These are phyloP conservation scores for Mimosa bimucronata DNA, from an alignment of 306 rosid genomes.

Conservation along the genomic window DNA sequence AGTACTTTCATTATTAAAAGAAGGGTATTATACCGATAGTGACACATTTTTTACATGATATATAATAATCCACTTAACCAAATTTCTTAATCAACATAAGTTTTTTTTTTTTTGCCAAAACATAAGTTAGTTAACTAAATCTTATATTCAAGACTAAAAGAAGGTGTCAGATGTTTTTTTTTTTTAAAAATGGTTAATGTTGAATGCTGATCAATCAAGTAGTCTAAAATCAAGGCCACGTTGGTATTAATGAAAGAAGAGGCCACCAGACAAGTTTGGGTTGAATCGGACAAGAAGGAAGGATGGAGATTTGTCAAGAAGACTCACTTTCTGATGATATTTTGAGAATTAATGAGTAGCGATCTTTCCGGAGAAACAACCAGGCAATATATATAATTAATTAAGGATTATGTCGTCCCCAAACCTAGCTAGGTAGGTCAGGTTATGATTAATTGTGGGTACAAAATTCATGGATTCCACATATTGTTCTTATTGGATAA, in stretches of 20 bases:
- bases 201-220: neutral
- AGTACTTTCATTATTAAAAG: no score
- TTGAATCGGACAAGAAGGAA: slow-evolving; percentile 13
- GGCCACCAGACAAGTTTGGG: neutral
- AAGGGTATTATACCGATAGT: neutral
- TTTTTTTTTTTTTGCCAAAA: no score
- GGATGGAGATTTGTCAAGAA: neutral
- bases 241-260: neutral
- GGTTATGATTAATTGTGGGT: neutral
- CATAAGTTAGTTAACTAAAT: neutral
- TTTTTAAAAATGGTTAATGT: neutral
- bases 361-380: neutral
- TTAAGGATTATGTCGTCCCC: slow-evolving; percentile 7
- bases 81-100: neutral
- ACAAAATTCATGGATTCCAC: neutral
- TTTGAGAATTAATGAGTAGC: neutral
- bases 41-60: neutral
- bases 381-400: neutral
- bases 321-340: neutral
- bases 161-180: neutral
- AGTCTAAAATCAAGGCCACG: neutral
- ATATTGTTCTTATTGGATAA: neutral
- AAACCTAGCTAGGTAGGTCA: neutral
- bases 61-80: neutral
- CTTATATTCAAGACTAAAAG: neutral